Evolutionary conservation across 805 yeast species (phyloP), one percentile per base, ranked within the genome.

Genomic region (Yarrowia sp.): DNA sequence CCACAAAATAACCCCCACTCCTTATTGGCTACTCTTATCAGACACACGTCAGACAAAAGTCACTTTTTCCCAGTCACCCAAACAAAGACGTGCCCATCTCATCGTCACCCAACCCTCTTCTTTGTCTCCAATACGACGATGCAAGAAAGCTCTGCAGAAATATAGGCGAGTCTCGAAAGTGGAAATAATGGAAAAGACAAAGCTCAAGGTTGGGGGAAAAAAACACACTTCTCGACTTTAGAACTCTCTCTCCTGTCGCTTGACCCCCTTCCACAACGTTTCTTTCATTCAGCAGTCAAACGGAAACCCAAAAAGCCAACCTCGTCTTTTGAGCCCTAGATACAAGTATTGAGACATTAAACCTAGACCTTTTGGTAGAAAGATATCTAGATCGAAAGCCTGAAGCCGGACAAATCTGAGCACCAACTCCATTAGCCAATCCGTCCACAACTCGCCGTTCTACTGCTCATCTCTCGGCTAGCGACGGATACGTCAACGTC

Each of bases 11-110:
- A 7, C 8, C 14, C 8, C 22, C 55, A 4, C 55, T 36, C 56
- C 56, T 49, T 19, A 52, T 52, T 52, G 56, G 56, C 56, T 35
- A 10, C 56, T 52, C 56, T 52, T 52, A 52, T 52, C 56, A 52
- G 42, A 52, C 56, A 50, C 41, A 32, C 16, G 55, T 50, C 55
- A 50, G 26, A 15, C 42, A 3, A 36, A 32, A 32, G 22, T 9
- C n/a, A 4, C 15, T 49, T 46, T 5, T 3, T 38, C 10, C 40
- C 10, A 26, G 52, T 48, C 16, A 32, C 3, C 19, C 40, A 10
- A 14, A 50, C 55, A 50, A 50, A 50, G 55, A 16, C 19, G 22
- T n/a, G 19, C 26, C 56, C 41, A 16, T 52, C 56, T 52, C 56
- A 52, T 52, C 56, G 53, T 49, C 19, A 50, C 40, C 55, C 55